Evolutionary conservation across 495 filamentous ascomycete species (phyloP), one percentile per base, ranked within the genome.

Genomic region (Hypoxylon subgilvum): DNA sequence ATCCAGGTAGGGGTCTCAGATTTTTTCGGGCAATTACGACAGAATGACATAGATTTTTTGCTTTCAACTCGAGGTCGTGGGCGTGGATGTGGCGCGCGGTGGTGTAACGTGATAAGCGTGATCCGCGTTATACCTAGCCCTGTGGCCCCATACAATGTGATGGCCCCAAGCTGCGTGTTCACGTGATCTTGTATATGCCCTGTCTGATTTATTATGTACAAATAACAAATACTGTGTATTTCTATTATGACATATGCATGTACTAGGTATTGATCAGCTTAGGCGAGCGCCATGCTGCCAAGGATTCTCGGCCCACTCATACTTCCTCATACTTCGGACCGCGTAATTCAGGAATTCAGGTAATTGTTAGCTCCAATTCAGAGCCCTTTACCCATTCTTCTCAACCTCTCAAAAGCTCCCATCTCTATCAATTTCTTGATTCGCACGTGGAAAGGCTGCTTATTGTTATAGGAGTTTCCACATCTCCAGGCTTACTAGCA

Each of bases 331-430:
- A 27, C 61, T 55, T 52, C 45, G 46, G 60, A 68, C 64, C 62
- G 65, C 65, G 62, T 60, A 56, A 57, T 63, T 51, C 47, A 57
- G 50, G 42, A 56, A 57, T 63, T 51, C 47, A 57, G 50, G 42
- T 58, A n/a, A n/a, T n/a, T n/a, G n/a, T n/a, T n/a, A 67, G 45
- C 49, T 67, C 61, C 59, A 56, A 62, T 61, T 63, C 63, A 61
- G 36, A 17, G 40, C 47, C 39, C 38, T 42, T 43, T 68, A 52
- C 43, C 59, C 60, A 61, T 55, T 52, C 61, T 65, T 54, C 44
- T 61, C 61, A 66, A 62, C 66, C 60, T 69, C 61, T 65, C 63
- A 67, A 62, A 62, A 59, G 46, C 61, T 57, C 27, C 57, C 63
- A 44, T 57, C 64, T 53, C 52, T 66, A 57, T 63, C 63, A 56